These are phyloP conservation scores for Ottelia alismoides DNA, from an alignment of 106 monocot genomes.

Conservation along the genomic window DNA sequence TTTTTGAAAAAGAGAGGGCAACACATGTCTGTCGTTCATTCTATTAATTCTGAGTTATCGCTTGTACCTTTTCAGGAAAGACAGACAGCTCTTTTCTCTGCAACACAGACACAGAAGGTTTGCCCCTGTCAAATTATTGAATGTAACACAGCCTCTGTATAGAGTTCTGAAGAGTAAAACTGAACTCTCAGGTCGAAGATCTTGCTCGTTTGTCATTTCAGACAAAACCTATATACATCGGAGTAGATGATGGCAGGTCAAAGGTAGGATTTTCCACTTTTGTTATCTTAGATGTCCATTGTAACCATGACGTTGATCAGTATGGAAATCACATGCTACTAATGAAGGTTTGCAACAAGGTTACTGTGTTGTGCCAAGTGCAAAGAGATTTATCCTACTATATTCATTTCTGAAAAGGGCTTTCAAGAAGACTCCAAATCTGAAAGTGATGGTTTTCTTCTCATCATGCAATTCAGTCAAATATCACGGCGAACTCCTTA, in stretches of 20 bases:
- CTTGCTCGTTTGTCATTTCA: conserved; percentile 76
- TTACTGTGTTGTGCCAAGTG: conserved; percentile 66
- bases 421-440: conserved; percentile 15
- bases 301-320: not conserved
- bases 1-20: not conserved
- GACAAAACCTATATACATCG: conserved; percentile 57
- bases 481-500: conserved; percentile 74
- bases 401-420: conserved; percentile 80
- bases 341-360: conserved; percentile 91
- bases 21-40: not conserved
- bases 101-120: conserved; percentile 88
- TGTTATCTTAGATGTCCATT: not conserved
- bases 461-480: conserved; percentile 94
- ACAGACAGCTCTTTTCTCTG: conserved; percentile 88
- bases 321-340: conserved; percentile 43
- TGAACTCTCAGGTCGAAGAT: conserved; percentile 46
- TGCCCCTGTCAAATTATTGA: not conserved
- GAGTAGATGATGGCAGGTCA: conserved; percentile 74
- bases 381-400: conserved; percentile 64
- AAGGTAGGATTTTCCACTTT: conserved; percentile 27
- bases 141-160: no score
- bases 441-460: conserved; percentile 96
- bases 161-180: not conserved
- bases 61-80: conserved; percentile 40
- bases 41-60: conserved; percentile 1